Evolutionary conservation across 768 basidiomycete genomes (phyloP).

Genomic region (Termitomyces sp.): DNA sequence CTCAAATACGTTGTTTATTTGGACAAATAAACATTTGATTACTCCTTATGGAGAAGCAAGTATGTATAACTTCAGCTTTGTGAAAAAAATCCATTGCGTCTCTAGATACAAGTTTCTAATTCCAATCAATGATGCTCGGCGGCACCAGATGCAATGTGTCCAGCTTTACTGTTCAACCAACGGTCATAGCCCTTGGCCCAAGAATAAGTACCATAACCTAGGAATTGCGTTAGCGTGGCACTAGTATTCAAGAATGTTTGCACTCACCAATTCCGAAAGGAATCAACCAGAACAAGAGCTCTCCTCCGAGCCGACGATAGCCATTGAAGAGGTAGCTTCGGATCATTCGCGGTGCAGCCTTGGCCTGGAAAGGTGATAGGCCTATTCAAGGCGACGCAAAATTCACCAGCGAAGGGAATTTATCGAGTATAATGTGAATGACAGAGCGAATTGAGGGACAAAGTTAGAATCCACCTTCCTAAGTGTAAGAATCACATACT

Average conservation of each 20-base stretch:
- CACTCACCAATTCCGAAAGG: conserved; percentile 74
- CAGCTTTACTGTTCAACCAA: conserved; percentile 78
- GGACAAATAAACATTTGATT: conserved; percentile 9
- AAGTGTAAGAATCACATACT: conserved; percentile 45
- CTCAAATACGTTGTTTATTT: conserved; percentile 14
- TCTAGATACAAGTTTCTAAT: conserved; percentile 1
- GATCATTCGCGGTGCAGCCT: conserved; percentile 65
- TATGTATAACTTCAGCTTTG: neutral
- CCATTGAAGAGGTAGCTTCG: conserved; percentile 84
- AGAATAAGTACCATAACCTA: conserved; percentile 73
- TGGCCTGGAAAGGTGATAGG: conserved; percentile 78
- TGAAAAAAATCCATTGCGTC: neutral
- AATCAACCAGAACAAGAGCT: conserved; percentile 72
- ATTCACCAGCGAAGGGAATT: neutral
- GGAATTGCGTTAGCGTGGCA: neutral
- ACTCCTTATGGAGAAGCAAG: neutral
- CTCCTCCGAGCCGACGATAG: conserved; percentile 65
- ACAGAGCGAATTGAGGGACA: neutral
- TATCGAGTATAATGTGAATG: neutral
- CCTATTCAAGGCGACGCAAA: conserved; percentile 34
- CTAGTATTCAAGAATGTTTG: neutral
- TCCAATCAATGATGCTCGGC: conserved; percentile 2
- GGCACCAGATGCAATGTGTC: conserved; percentile 44
- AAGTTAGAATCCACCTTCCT: neutral
- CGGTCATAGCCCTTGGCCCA: conserved; percentile 71